Evolutionary conservation across 192 early-diverging fungal genomes (phyloP), one percentile per base, ranked within the genome.

Genomic region (Physocladia obscura): DNA sequence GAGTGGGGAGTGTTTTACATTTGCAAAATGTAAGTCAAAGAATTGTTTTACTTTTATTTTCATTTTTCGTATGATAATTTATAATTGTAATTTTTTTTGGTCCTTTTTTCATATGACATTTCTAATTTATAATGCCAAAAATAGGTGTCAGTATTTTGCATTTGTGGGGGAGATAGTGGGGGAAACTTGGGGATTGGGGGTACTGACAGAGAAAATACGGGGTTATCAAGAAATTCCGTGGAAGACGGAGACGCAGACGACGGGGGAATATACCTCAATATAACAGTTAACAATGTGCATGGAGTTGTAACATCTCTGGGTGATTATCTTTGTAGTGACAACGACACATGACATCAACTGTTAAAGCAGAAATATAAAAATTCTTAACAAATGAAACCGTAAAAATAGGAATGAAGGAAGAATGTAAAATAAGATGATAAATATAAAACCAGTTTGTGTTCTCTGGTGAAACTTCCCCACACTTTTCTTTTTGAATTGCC

Each of bases 131-230:
- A n/a, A n/a, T n/a, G n/a, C n/a, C n/a, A n/a, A n/a, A n/a, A n/a
- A n/a, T 22, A 65, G 63, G 49, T 65, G 29, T 65, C 63, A n/a
- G 63, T 65, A 17, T 65, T 65, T 30, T 29, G 36, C 36, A 15
- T 62, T n/a, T n/a, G 49, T 52, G 63, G 26, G 21, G 24, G 27
- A 6, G 40, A 44, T 44, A 13, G n/a, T 44, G 40, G 11, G 8
- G 11, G 40, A 44, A 44, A 8, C 40, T 44, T 44, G 40, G n/a
- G 8, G 40, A n/a, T n/a, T n/a, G n/a, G n/a, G n/a, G n/a, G n/a
- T n/a, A n/a, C n/a, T n/a, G n/a, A n/a, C n/a, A n/a, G n/a, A n/a
- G n/a, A n/a, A n/a, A n/a, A n/a, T n/a, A n/a, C n/a, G n/a, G n/a
- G n/a, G n/a, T n/a, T n/a, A n/a, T n/a, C n/a, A n/a, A n/a, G n/a